Base-by-base conservation (phyloP, 2,329 filamentous ascomycete species). In the Ramichloridium luteum region DNA sequence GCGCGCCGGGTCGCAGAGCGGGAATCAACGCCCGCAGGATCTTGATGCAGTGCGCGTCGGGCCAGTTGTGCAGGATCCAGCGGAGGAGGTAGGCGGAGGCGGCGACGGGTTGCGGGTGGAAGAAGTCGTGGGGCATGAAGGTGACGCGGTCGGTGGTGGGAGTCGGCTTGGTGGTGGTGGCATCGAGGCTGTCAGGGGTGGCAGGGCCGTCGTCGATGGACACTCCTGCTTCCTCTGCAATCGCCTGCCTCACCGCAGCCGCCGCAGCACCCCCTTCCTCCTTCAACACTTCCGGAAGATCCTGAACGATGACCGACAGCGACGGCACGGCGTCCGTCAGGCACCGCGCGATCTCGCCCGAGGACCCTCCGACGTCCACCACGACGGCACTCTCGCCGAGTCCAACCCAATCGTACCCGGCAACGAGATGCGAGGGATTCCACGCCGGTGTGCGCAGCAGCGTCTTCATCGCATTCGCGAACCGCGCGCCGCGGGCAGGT, bases 41-140 rank as follows among this genome's bases (percentile, higher is more conserved):
- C 23, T 38, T 37, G 10, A 41, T 16, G 5, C 30, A 30, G 9
- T 45, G 30, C 4, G 38, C 25, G 27, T 47, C 44, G 5, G 47
- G 39, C 43, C 42, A 46, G 25, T 49, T 39, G 37, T 46, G 42
- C 13, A 47, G 34, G 28, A 47, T 39, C 27, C 28, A 27, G 10
- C 44, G 31, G 22, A 49, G 37, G 16, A 48, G 39, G 26, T 48
- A 49, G 16, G 53, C 37, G 31, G 55, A 48, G 9, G 54, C 54
- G n/a, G 28, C 34, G 16, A 50, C 39, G 2, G 48, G 45, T 28
- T 55, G 44, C 5, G 39, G 31, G 2, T 44, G 36, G 43, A 53
- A 53, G 37, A 53, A 50, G 29, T 45, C 36, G 30, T 46, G 37
- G 6, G 25, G 23, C 37, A 36, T 39, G 30, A 36, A 36, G 11